Base-by-base conservation (phyloP, 2,329 filamentous ascomycete genomes). In the Leptosphaerulina australis region DNA sequence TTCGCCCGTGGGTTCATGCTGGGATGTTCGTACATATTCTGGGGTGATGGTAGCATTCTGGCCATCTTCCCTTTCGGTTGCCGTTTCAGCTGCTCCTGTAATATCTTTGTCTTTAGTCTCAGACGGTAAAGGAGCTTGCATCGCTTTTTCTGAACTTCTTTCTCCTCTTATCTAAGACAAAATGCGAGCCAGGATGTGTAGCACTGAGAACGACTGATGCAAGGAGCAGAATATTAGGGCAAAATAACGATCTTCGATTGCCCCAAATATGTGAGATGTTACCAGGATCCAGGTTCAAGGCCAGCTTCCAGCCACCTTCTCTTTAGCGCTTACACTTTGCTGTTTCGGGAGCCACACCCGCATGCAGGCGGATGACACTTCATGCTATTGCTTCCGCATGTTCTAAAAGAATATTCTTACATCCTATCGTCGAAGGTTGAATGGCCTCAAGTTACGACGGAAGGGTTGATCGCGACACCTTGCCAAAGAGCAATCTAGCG, bases 261-360 rank as follows among this genome's bases (percentile, higher is more conserved):
- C 3, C 21, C 9, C 14, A 3, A 30, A 28, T 15, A 29, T 25
- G 17, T 17, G 15, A 15, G 7, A 10, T 25, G 8, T 11, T 34
- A 14, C 34, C 22, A 24, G 21, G 33, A 28, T 43, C 28, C 15
- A 25, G 26, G 31, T 15, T 39, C 15, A 50, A 39, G 47, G 44
- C 35, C 47, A 39, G 17, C 40, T 17, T 34, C 47, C 47, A 50
- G 47, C 47, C 47, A 28, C 47, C 39, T 37, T 14, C 26, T 14
- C 8, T 22, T 50, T 50, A 50, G 47, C 47, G 47, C 39, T 22
- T 17, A 44, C 39, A 24, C 47, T 24, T 44, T 35, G 20, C 47
- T 35, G 14, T 5, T 44, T 44, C 20, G 17, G 21, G 39, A 15
- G n/a, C 15, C 20, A 12, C 3, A 20, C 4, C 28, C 22, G 24